phyloP scores from a whole-genome alignment of 495 filamentous ascomycete genomes.

The Evernia prunastri region DNA sequence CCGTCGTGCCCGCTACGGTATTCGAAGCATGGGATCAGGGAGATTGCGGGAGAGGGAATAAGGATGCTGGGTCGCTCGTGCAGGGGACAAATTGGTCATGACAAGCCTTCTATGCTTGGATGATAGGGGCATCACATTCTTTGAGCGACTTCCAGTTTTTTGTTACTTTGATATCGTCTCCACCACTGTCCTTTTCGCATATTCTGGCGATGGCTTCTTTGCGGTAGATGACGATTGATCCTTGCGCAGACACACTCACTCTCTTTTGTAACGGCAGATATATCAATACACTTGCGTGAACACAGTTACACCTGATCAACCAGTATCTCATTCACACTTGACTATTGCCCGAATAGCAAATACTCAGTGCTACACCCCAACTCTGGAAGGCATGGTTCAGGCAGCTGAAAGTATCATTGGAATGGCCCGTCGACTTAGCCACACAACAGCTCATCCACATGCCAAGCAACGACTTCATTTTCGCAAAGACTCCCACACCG shows the following conservation, averaged over 20 bases:
- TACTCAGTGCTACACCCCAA: neutral
- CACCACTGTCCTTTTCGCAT: neutral
- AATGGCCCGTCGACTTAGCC: neutral
- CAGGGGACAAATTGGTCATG: too few species aligned
- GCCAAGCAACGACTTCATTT: neutral
- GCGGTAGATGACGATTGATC: neutral
- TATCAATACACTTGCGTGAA: neutral
- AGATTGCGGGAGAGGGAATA: neutral
- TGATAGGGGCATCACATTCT: neutral
- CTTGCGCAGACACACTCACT: neutral
- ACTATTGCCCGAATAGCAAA: neutral
- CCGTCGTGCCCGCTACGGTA: neutral
- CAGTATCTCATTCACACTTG: neutral
- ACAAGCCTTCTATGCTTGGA: neutral
- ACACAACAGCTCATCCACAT: neutral
- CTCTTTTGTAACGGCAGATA: neutral
- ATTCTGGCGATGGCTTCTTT: neutral
- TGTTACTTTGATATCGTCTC: neutral
- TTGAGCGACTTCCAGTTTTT: neutral
- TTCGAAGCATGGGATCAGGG: neutral
- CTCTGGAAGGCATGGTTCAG: neutral
- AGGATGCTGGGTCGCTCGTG: too few species aligned
- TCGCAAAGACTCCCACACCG: neutral
- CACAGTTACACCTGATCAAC: neutral
- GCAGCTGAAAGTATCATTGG: neutral